phyloP scores from a whole-genome alignment of 768 basidiomycete genomes.

The Porpolomopsis calyptriformis region DNA sequence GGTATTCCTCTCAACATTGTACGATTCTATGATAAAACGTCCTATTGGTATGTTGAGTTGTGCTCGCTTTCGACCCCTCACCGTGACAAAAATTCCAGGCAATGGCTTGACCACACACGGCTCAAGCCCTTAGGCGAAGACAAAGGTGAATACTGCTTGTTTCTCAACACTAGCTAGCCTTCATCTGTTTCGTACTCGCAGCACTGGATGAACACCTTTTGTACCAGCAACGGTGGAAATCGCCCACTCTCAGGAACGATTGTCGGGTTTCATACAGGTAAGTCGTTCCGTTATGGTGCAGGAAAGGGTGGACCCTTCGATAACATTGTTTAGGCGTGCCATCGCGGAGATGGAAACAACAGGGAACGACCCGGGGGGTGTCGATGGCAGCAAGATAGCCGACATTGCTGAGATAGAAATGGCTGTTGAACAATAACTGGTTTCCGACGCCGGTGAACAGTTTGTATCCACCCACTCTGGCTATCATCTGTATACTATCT shows the following conservation, averaged over 20 bases:
- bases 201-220: slow-evolving; percentile 59
- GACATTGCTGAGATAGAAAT: background rate
- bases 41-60: slow-evolving; percentile 52
- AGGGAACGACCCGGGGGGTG: slow-evolving; percentile 3
- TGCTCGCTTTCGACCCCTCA: background rate
- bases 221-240: slow-evolving; percentile 53
- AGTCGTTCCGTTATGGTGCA: slow-evolving; percentile 15
- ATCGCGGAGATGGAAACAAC: slow-evolving; percentile 37
- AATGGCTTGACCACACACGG: slow-evolving; percentile 44
- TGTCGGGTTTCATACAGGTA: slow-evolving; percentile 56
- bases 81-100: slow-evolving; percentile 32
- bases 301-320: background rate
- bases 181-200: slow-evolving; percentile 18
- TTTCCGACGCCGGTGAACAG: no score
- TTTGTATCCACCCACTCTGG: no score
- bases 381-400: slow-evolving; percentile 2
- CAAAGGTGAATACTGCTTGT: slow-evolving; percentile 36
- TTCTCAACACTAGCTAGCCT: background rate
- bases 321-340: slow-evolving; percentile 25
- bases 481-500: no score
- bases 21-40: slow-evolving; percentile 65
- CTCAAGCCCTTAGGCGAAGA: slow-evolving; percentile 63
- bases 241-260: slow-evolving; percentile 34
- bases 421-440: background rate
- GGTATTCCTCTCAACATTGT: slow-evolving; percentile 47